Evolutionary conservation across 129 eudicot genomes (phyloP).

Genomic region (Scalesia atractyloides): DNA sequence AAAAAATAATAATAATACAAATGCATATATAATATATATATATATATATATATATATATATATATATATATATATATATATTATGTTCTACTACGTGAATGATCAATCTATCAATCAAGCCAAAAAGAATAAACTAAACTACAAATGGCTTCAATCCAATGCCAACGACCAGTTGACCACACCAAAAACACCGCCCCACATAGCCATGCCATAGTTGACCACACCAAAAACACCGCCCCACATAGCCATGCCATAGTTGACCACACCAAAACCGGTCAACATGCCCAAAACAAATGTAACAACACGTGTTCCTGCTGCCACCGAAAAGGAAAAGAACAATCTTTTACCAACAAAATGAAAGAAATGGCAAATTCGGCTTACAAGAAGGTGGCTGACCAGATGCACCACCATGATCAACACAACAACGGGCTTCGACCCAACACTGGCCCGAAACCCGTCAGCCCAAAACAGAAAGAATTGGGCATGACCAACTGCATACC

Average conservation of each 20-base stretch:
- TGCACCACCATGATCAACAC: conserved; percentile 36
- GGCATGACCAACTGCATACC: conserved; percentile 30
- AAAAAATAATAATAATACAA: no score
- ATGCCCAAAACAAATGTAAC: conserved; percentile 29
- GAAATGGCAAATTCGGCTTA: conserved; percentile 38
- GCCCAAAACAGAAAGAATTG: conserved; percentile 19
- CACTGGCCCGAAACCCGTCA: conserved; percentile 16
- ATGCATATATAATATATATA: no score
- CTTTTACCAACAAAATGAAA: conserved; percentile 32
- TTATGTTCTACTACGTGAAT: conserved; percentile 12
- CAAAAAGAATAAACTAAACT: not conserved
- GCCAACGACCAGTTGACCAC: conserved; percentile 37
- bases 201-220: conserved; percentile 23
- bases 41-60: conserved; percentile 21
- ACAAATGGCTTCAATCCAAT: conserved; percentile 39
- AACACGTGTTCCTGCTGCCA: conserved; percentile 26
- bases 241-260: conserved; percentile 17
- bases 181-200: conserved; percentile 19
- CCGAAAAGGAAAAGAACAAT: conserved; percentile 24
- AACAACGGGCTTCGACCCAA: conserved; percentile 12
- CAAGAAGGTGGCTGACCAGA: conserved; percentile 33
- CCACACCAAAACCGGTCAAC: conserved; percentile 14
- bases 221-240: conserved; percentile 23
- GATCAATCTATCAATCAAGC: conserved; percentile 26
- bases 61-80: conserved; percentile 15